Evolutionary conservation across 768 basidiomycete genomes (phyloP).

Genomic region (Podaxis sp.): DNA sequence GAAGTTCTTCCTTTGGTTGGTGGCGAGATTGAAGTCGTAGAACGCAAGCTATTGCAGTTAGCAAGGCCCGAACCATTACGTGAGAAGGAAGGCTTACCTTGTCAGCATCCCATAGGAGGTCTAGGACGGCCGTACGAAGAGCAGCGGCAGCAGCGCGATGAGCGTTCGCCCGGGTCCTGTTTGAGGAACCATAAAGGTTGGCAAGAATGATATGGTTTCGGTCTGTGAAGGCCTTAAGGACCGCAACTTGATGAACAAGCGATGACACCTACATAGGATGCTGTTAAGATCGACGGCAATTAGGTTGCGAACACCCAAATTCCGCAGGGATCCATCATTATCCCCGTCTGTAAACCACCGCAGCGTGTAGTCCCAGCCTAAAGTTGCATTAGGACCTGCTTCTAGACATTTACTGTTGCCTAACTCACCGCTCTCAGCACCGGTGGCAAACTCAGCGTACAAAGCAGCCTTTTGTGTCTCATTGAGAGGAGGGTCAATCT

Average conservation of each 20-base stretch:
- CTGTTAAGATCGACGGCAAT: slow-evolving; percentile 82
- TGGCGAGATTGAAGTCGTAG: slow-evolving; percentile 84
- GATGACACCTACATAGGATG: slow-evolving; percentile 64
- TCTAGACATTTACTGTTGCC: slow-evolving; percentile 13
- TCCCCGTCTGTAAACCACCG: slow-evolving; percentile 42
- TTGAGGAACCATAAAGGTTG: slow-evolving; percentile 51
- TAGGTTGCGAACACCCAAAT: slow-evolving; percentile 66
- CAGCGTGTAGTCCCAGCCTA: slow-evolving; percentile 52
- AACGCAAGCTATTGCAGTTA: slow-evolving; percentile 58
- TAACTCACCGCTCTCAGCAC: slow-evolving; percentile 73
- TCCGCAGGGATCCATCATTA: slow-evolving; percentile 53
- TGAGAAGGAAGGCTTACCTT: slow-evolving; percentile 37
- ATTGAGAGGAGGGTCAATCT: slow-evolving; percentile 51
- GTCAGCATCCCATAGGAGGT: slow-evolving; percentile 79
- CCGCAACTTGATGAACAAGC: slow-evolving; percentile 6
- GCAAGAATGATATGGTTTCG: slow-evolving; percentile 62
- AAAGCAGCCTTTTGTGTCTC: slow-evolving; percentile 57
- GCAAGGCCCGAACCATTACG: neutral
- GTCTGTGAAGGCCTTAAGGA: slow-evolving; percentile 39
- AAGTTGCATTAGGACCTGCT: neutral
- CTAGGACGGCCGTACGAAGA: slow-evolving; percentile 71
- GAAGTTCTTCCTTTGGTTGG: slow-evolving; percentile 58
- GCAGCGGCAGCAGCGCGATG: slow-evolving; percentile 58
- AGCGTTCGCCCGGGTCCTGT: slow-evolving; percentile 37
- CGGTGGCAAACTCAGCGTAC: slow-evolving; percentile 87